Evolutionary conservation across 768 basidiomycete genomes (phyloP).

Genomic region (Tricholoma saponaceum): DNA sequence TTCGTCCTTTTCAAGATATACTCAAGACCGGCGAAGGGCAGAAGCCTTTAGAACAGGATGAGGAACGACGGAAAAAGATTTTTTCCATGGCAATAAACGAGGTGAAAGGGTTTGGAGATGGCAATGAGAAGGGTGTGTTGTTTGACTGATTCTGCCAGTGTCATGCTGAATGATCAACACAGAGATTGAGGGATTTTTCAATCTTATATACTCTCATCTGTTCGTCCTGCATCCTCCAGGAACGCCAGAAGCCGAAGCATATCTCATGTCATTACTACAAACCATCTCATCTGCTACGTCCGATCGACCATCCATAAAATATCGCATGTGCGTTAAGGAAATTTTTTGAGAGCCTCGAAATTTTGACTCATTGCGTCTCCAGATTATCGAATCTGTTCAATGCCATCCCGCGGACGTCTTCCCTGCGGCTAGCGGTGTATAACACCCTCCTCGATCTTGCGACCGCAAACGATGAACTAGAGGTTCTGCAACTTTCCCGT

Average conservation of each 20-base stretch:
- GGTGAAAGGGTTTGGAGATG: slow-evolving; percentile 69
- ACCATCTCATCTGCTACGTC: slow-evolving; percentile 53
- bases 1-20: slow-evolving; percentile 63
- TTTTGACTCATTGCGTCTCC: slow-evolving; percentile 7
- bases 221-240: slow-evolving; percentile 54
- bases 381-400: slow-evolving; percentile 86
- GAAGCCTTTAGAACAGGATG: slow-evolving; percentile 52
- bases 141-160: background rate
- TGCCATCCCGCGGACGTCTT: slow-evolving; percentile 60
- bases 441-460: slow-evolving; percentile 58
- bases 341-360: slow-evolving; percentile 6
- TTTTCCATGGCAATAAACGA: slow-evolving; percentile 59
- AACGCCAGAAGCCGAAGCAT: slow-evolving; percentile 50
- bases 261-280: slow-evolving; percentile 45
- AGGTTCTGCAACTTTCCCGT: slow-evolving; percentile 54
- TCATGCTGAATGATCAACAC: slow-evolving; percentile 4
- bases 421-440: slow-evolving; percentile 62
- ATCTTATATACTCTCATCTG: slow-evolving; percentile 72
- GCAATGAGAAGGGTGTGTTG: slow-evolving; percentile 67
- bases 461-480: slow-evolving; percentile 55
- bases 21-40: slow-evolving; percentile 48
- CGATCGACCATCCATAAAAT: slow-evolving; percentile 57
- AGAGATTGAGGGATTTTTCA: slow-evolving; percentile 90
- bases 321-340: slow-evolving; percentile 59
- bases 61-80: slow-evolving; percentile 45